Base-by-base conservation (phyloP, 345 rosid genomes). In the Brassica nigra region DNA sequence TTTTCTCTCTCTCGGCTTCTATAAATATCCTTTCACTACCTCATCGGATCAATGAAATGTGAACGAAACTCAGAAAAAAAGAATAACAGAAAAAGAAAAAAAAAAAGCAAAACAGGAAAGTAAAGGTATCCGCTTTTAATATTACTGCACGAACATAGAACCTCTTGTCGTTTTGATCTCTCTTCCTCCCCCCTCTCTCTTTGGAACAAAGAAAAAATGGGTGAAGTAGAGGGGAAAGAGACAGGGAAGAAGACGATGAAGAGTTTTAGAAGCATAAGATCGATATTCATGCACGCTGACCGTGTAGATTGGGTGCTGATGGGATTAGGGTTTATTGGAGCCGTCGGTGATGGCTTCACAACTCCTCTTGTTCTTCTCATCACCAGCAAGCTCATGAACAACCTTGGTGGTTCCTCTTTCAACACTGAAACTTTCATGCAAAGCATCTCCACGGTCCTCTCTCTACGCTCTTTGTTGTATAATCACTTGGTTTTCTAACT, bases 281-380 rank as follows among this genome's bases (percentile, higher is more conserved):
- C 95, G 12, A 88, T 88, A 75, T 90, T 93, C 77, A 87, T 87
- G 88, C 93, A 90, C 59, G 91, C 93, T 1, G 95, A 91, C 68
- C 72, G 83, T 6, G 83, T 80, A 2, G 93, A 93, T 76, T 78
- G 62, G 91, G 15, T 83, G 54, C 74, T 91, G 74, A 91, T 91
- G 97, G 78, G 79, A 47, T 78, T 93, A 3, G 98, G 95, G 11
- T 76, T 87, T 37, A 75, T 91, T 62, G 95, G 98, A 61, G 85
- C 97, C 14, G 33, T 89, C n/a, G 92, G 92, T 42, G 93, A 91
- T 82, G 98, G 95, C 3, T 85, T 88, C 62, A 80, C 84, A 30
- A 87, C 92, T 1, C 97, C 97, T 11, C 82, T 90, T 74, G 75
- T 88, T 62, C 74, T 90, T 78, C 76, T 86, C 73, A 76, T 91